Evolutionary conservation across 805 yeast genomes (phyloP).

Genomic region (Scheffersomyces amazonensis): DNA sequence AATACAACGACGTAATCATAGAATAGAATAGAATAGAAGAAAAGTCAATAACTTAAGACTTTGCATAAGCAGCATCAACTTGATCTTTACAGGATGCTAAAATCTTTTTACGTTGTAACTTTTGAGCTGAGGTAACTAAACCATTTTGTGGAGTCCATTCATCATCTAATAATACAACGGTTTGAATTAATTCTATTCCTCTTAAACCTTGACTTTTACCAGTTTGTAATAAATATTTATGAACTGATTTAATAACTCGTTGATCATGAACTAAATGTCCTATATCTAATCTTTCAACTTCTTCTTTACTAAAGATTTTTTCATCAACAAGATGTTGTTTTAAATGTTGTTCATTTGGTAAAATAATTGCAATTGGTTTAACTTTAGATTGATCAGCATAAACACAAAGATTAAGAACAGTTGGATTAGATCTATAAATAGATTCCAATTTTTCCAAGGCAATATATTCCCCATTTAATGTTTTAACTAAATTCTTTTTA

Average conservation of each 20-base stretch:
- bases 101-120: constrained; percentile 90
- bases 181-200: constrained; percentile 83
- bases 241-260: constrained; percentile 53
- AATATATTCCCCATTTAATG: constrained; percentile 94
- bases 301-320: constrained; percentile 44
- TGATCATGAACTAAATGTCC: constrained; percentile 53
- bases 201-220: constrained; percentile 77
- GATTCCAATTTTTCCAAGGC: constrained; percentile 95
- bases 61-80: constrained; percentile 62
- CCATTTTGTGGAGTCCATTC: constrained; percentile 99
- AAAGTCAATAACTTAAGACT: no score
- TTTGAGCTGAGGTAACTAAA: constrained; percentile 91
- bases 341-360: constrained; percentile 72
- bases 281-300: constrained; percentile 41
- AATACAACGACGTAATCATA: no score
- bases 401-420: constrained; percentile 81
- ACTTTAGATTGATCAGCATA: constrained; percentile 87
- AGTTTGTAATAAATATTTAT: constrained; percentile 61
- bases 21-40: no score
- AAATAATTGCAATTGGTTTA: constrained; percentile 88
- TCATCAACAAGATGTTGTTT: constrained; percentile 54
- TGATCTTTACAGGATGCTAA: constrained; percentile 61
- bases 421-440: constrained; percentile 77
- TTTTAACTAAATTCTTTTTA: constrained; percentile 93
- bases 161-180: constrained; percentile 73